Conservation (phyloP, 805 yeast species). For the Vanderwaltozyma verrucispora region DNA sequence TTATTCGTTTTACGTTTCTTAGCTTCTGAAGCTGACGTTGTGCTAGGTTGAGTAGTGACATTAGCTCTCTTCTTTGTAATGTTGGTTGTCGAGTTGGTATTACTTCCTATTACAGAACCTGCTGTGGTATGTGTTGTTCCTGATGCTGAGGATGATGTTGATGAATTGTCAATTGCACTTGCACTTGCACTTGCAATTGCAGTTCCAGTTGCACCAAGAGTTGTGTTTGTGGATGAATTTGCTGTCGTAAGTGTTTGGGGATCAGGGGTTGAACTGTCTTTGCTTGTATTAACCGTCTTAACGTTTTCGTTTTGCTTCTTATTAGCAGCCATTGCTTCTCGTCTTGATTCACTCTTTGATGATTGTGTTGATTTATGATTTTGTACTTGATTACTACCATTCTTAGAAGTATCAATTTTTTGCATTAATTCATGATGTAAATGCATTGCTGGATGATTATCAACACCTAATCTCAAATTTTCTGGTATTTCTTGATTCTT, state of each 20-base stretch:
- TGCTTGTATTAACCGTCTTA: too few relatives aligned
- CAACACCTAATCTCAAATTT: conserved; percentile 61
- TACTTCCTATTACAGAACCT: conserved; percentile 2
- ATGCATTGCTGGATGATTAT: conserved; percentile 83
- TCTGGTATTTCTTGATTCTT: conserved; percentile 72
- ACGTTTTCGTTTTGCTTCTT: too few relatives aligned
- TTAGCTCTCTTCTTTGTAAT: background rate
- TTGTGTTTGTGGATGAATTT: conserved; percentile 8
- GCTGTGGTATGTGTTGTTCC: conserved; percentile 8
- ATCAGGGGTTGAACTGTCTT: conserved; percentile 9
- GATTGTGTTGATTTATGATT: conserved; percentile 49
- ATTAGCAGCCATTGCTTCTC: conserved; percentile 90
- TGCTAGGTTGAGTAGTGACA: background rate
- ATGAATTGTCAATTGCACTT: conserved; percentile 2
- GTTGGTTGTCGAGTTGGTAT: background rate
- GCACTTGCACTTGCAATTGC: too few relatives aligned
- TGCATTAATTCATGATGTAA: conserved; percentile 29
- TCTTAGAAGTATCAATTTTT: conserved; percentile 14
- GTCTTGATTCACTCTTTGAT: conserved; percentile 70
- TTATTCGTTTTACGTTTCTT: conserved; percentile 2
- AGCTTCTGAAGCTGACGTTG: conserved; percentile 4
- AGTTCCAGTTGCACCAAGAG: too few relatives aligned
- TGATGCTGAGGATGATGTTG: conserved; percentile 7
- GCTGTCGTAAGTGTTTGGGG: conserved; percentile 1
- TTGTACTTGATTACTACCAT: conserved; percentile 8